Conservation (phyloP, 2,329 filamentous ascomycete species). For the Pseudocercospora crystallina region DNA sequence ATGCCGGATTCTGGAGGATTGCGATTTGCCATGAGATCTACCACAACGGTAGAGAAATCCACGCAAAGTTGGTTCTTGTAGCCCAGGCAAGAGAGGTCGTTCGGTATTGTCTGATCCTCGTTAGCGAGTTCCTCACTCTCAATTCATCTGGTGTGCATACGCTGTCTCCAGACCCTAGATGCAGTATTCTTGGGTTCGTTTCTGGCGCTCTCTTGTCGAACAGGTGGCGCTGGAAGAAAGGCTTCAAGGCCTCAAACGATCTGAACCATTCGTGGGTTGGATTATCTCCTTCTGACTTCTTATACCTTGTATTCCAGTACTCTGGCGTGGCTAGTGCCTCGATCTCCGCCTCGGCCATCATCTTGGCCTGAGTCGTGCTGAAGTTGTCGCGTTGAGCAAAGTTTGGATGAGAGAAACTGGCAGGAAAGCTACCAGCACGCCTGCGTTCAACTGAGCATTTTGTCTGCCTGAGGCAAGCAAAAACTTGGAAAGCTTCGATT, state of each 20-base stretch:
- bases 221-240: conserved; percentile 49
- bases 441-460: no score
- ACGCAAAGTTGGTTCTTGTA: conserved; percentile 56
- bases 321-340: conserved; percentile 42
- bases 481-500: no score
- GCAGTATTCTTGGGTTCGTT: conserved; percentile 49
- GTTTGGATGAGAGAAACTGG: no score
- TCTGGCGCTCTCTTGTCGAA: conserved; percentile 36
- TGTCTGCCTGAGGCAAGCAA: no score
- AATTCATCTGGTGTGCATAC: conserved; percentile 35
- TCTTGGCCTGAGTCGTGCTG: background rate
- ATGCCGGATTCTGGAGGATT: conserved; percentile 44
- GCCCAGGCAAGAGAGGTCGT: conserved; percentile 45
- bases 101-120: conserved; percentile 49
- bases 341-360: conserved; percentile 29
- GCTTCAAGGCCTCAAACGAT: conserved; percentile 48
- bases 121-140: background rate
- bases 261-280: conserved; percentile 58
- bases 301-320: conserved; percentile 56
- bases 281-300: conserved; percentile 36
- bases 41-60: conserved; percentile 58
- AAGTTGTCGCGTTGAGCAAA: no score
- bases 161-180: conserved; percentile 60
- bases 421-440: no score
- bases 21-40: conserved; percentile 52